Evolutionary conservation across 2,329 filamentous ascomycete genomes (phyloP).

Genomic region (Neonectria ditissima): DNA sequence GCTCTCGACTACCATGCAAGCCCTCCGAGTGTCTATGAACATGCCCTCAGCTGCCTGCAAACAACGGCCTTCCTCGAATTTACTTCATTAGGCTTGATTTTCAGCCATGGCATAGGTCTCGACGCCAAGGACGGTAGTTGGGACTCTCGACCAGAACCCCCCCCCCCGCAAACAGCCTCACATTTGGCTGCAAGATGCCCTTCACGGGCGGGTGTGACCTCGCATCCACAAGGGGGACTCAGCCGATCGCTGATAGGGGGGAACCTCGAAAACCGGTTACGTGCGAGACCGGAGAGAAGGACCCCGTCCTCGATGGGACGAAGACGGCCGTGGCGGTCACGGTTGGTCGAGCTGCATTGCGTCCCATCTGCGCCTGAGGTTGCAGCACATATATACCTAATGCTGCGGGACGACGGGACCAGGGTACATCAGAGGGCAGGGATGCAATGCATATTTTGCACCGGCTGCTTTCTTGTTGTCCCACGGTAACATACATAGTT

Average conservation of each 20-base stretch:
- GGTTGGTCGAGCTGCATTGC: not conserved
- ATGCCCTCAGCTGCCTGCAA: not conserved
- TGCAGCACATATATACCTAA: not conserved
- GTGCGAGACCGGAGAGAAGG: not conserved
- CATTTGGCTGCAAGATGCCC: not conserved
- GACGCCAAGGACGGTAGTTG: not conserved
- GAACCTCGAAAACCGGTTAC: not conserved
- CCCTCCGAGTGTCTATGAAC: not conserved
- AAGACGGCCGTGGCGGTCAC: not conserved
- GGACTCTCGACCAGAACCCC: not conserved
- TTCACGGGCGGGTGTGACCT: not conserved
- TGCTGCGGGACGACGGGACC: not conserved
- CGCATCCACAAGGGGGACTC: not conserved
- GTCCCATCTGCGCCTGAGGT: not conserved
- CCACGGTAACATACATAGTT: no score
- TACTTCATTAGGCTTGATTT: not conserved
- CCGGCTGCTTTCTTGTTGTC: not conserved
- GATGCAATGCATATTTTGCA: not conserved
- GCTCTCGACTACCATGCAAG: no score
- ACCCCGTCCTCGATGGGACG: not conserved
- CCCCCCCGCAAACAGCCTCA: constrained; percentile 2
- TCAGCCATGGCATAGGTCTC: not conserved
- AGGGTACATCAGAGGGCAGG: not conserved
- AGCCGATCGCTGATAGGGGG: not conserved
- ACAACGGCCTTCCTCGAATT: not conserved